Conservation (phyloP, 805 yeast species). For the Nematodospora valgi region DNA sequence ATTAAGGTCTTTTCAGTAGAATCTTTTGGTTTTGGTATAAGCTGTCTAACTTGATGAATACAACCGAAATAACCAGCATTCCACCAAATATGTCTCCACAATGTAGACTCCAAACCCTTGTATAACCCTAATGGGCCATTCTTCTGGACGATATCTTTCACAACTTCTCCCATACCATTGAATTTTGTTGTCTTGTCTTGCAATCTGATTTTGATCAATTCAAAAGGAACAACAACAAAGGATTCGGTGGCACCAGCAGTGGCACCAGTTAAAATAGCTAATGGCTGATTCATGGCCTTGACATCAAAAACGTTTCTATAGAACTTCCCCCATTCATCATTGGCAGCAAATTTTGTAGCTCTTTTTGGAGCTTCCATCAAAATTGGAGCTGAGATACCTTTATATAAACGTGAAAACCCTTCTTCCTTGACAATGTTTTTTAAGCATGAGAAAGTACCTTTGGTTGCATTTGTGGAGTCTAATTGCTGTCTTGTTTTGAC, state of each 20-base stretch:
- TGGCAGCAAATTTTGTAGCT: slow-evolving; percentile 97
- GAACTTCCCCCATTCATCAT: slow-evolving; percentile 91
- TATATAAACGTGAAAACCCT: slow-evolving; percentile 79
- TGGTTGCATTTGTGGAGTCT: slow-evolving; percentile 59
- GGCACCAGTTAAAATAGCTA: slow-evolving; percentile 92
- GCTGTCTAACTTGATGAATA: slow-evolving; percentile 77
- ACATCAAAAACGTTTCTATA: slow-evolving; percentile 73
- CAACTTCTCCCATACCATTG: slow-evolving; percentile 81
- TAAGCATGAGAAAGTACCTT: slow-evolving; percentile 82
- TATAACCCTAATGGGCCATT: slow-evolving; percentile 85
- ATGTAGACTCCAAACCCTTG: slow-evolving; percentile 93
- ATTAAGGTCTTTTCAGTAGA: slow-evolving; percentile 74
- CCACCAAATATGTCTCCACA: slow-evolving; percentile 97
- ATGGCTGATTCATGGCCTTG: slow-evolving; percentile 66
- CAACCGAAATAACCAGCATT: slow-evolving; percentile 97
- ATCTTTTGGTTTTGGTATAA: slow-evolving; percentile 75
- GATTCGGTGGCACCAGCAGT: slow-evolving; percentile 98
- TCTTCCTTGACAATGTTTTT: slow-evolving; percentile 80
- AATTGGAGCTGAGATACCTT: slow-evolving; percentile 95
- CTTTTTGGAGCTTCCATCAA: slow-evolving; percentile 99
- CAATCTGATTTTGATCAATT: slow-evolving; percentile 88
- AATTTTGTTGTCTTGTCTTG: slow-evolving; percentile 85
- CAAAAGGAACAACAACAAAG: slow-evolving; percentile 96
- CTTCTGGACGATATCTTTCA: slow-evolving; percentile 61
- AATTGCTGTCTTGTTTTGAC: slow-evolving; percentile 96